Evolutionary conservation across 2,329 filamentous ascomycete species (phyloP).

Genomic region (Trichoderma sp.): DNA sequence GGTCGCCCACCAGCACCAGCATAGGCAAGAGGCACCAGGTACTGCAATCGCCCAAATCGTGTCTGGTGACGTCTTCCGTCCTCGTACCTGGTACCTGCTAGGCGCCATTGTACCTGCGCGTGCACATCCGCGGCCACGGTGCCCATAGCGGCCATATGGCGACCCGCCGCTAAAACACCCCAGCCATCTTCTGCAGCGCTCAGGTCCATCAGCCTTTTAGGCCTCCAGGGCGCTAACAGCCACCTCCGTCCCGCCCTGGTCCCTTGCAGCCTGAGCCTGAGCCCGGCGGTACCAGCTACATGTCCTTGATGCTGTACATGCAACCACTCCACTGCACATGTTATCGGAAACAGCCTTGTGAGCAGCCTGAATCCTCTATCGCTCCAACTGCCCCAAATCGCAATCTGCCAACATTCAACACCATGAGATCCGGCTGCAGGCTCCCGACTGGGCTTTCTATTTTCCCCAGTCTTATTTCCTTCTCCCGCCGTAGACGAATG

Average conservation of each 20-base stretch:
- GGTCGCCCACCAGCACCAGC: too few relatives aligned
- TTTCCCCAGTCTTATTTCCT: not conserved
- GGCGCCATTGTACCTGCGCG: not conserved
- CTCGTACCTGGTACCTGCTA: not conserved
- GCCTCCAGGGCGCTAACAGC: not conserved
- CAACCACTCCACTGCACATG: not conserved
- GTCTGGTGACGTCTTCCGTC: not conserved
- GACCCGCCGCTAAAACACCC: not conserved
- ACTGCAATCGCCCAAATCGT: too few relatives aligned
- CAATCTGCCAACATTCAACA: not conserved
- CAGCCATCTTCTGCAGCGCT: not conserved
- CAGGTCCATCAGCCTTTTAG: not conserved
- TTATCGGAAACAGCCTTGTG: not conserved
- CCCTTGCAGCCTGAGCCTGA: slow-evolving; percentile 7
- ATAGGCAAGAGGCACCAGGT: too few relatives aligned
- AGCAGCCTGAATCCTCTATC: not conserved
- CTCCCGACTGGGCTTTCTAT: not conserved
- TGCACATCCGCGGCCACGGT: not conserved
- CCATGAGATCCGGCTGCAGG: not conserved
- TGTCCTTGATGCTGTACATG: not conserved
- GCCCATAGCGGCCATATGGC: not conserved
- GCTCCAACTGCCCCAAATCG: not conserved
- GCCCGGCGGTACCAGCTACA: not conserved
- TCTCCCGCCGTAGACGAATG: not conserved
- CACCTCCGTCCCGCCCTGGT: not conserved